phyloP scores from a whole-genome alignment of 352 stramenopile species.

The Globisporangium parvum region DNA sequence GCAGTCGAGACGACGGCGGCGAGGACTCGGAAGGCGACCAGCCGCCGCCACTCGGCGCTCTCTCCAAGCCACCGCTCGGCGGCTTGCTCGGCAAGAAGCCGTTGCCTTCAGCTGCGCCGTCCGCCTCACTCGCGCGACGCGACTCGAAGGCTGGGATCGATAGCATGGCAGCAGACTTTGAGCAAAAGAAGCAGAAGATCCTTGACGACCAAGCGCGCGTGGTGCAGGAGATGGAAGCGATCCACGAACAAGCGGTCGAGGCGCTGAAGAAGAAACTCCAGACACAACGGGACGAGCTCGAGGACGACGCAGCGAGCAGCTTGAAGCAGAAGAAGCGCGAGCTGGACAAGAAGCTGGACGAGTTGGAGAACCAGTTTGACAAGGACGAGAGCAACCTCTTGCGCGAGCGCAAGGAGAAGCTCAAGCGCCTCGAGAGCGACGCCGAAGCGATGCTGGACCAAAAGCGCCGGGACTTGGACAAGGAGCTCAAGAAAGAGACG shows the following conservation, averaged over 20 bases:
- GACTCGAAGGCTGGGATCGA: slow-evolving; percentile 39
- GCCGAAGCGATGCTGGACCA: slow-evolving; percentile 29
- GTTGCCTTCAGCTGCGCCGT: slow-evolving; percentile 20
- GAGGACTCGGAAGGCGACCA: slow-evolving; percentile 18
- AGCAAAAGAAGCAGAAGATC: slow-evolving; percentile 47
- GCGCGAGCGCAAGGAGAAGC: slow-evolving; percentile 52
- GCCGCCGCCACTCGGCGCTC: slow-evolving; percentile 13
- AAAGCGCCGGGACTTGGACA: slow-evolving; percentile 59
- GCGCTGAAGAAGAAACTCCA: slow-evolving; percentile 40
- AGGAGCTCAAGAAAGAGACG: slow-evolving; percentile 36
- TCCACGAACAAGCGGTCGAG: slow-evolving; percentile 30
- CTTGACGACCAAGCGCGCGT: slow-evolving; percentile 32
- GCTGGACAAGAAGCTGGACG: slow-evolving; percentile 59
- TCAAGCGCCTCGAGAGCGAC: slow-evolving; percentile 55
- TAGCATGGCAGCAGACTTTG: slow-evolving; percentile 22
- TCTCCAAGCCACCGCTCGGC: slow-evolving; percentile 49
- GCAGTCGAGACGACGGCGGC: slow-evolving; percentile 17
- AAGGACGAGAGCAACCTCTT: slow-evolving; percentile 48
- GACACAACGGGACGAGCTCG: slow-evolving; percentile 38
- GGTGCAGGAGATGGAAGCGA: slow-evolving; percentile 26
- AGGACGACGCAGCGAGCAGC: slow-evolving; percentile 49
- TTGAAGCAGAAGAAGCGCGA: slow-evolving; percentile 57
- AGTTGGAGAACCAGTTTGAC: slow-evolving; percentile 67
- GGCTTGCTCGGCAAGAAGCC: slow-evolving; percentile 46
- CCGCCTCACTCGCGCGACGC: slow-evolving; percentile 12